These are phyloP conservation scores for Medicago ruthenica DNA, from an alignment of 306 rosid genomes.

Conservation along the genomic window DNA sequence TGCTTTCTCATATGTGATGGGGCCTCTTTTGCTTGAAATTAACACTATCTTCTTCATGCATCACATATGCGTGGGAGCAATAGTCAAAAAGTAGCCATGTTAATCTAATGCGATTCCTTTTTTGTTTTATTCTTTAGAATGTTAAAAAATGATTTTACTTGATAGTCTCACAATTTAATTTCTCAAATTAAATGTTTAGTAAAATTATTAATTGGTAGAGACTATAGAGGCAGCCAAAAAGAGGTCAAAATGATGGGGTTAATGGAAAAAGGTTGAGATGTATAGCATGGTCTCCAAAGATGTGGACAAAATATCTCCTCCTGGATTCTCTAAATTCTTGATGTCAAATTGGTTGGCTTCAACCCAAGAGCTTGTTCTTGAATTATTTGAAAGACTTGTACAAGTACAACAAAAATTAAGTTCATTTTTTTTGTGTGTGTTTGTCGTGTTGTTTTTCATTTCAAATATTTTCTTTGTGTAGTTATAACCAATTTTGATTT, in stretches of 20 bases:
- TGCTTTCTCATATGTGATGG: slow-evolving; percentile 57
- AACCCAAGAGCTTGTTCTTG: slow-evolving; percentile 48
- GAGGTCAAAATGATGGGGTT: slow-evolving; percentile 67
- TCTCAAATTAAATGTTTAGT: slow-evolving; percentile 23
- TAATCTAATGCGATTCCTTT: slow-evolving; percentile 43
- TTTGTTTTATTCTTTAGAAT: slow-evolving; percentile 14
- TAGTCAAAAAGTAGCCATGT: slow-evolving; percentile 61
- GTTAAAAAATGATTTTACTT: slow-evolving; percentile 31
- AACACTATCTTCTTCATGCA: slow-evolving; percentile 74
- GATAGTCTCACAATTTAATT: slow-evolving; percentile 16
- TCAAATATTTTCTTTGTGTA: too few species aligned
- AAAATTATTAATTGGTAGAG: slow-evolving; percentile 48
- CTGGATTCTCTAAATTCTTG: slow-evolving; percentile 68
- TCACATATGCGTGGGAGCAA: slow-evolving; percentile 51
- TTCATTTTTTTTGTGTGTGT: too few species aligned
- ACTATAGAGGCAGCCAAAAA: slow-evolving; percentile 57
- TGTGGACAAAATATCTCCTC: slow-evolving; percentile 82
- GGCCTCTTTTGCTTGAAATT: slow-evolving; percentile 74
- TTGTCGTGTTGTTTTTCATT: too few species aligned
- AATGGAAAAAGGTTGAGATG: slow-evolving; percentile 54
- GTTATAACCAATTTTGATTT: too few species aligned
- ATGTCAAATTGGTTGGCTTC: slow-evolving; percentile 82
- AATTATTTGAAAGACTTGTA: slow-evolving; percentile 43
- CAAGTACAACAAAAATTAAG: too few species aligned
- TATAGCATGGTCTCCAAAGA: slow-evolving; percentile 84